A percentile compares a stretch with the other conserved stretches of the same genome.
phyloP scores from a whole-genome alignment of 202 grass and related monocot species.

The Dendrocalamus latiflorus region DNA sequence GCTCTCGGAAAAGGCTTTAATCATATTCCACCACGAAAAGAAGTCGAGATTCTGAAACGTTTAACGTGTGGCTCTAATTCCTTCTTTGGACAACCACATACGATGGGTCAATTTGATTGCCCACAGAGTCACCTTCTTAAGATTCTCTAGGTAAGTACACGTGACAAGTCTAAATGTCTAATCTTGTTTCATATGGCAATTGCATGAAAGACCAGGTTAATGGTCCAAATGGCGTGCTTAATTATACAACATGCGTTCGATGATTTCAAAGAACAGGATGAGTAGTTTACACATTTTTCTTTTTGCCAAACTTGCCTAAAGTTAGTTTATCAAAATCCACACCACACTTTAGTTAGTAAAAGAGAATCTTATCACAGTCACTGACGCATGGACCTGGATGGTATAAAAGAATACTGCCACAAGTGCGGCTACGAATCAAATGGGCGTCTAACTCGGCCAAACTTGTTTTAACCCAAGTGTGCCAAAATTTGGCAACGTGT shows the following conservation, averaged over 20 bases:
- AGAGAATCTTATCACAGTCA: no score
- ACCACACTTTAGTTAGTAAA: no score
- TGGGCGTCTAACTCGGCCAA: no score
- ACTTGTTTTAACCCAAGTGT: no score
- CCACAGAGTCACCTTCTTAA: slow-evolving; percentile 18
- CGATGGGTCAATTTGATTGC: neutral
- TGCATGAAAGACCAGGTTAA: neutral
- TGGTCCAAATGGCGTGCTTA: neutral
- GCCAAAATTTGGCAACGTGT: no score
- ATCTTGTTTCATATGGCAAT: slow-evolving; percentile 7
- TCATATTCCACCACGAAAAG: neutral
- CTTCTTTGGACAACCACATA: neutral
- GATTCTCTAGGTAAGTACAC: slow-evolving; percentile 1
- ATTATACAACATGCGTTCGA: neutral
- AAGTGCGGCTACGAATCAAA: no score
- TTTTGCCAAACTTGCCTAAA: no score
- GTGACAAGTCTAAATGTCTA: neutral
- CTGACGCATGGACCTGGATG: no score
- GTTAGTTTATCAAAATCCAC: no score
- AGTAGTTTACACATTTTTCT: no score
- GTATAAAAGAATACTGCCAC: no score
- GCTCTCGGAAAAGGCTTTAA: neutral
- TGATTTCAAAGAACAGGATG: neutral
- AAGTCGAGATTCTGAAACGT: neutral
- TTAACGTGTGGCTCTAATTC: slow-evolving; percentile 15